A percentile compares a stretch with the other conserved stretches of the same genome.
These are phyloP conservation scores for Castanopsis chinensis DNA, from an alignment of 306 rosid species.

Conservation along the genomic window DNA sequence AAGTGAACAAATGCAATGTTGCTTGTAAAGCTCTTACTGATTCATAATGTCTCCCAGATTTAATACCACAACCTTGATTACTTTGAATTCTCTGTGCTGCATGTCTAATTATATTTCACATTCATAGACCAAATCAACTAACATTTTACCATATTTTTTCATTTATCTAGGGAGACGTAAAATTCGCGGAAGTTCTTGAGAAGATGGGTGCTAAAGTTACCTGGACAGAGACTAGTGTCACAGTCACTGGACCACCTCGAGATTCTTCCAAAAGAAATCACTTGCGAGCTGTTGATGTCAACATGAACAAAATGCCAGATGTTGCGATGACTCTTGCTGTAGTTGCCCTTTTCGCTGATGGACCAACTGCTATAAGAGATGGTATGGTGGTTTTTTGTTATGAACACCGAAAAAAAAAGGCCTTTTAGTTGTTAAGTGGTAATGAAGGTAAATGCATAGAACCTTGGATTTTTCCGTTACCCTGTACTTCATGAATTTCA, in stretches of 20 bases:
- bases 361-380: slow-evolving; percentile 86
- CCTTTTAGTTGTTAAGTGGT: not conserved
- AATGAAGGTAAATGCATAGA: slow-evolving; percentile 5
- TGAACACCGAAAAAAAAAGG: not conserved
- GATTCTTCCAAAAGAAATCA: slow-evolving; percentile 59
- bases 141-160: slow-evolving; percentile 12
- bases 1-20: no score
- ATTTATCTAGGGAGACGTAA: slow-evolving; percentile 82
- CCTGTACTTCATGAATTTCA: not conserved
- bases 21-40: no score
- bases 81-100: not conserved
- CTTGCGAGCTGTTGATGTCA: slow-evolving; percentile 79
- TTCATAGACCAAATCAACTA: not conserved
- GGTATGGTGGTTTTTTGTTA: slow-evolving; percentile 48
- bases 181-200: slow-evolving; percentile 95
- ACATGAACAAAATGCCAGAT: slow-evolving; percentile 99
- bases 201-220: slow-evolving; percentile 97
- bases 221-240: slow-evolving; percentile 93
- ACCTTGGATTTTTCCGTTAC: not conserved
- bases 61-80: not conserved
- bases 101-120: not conserved
- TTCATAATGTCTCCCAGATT: no score
- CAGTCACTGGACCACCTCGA: slow-evolving; percentile 75
- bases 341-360: slow-evolving; percentile 88
- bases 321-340: slow-evolving; percentile 99